phyloP scores from a whole-genome alignment of 2,329 filamentous ascomycete genomes.

The Dactylonectria estremocensis region DNA sequence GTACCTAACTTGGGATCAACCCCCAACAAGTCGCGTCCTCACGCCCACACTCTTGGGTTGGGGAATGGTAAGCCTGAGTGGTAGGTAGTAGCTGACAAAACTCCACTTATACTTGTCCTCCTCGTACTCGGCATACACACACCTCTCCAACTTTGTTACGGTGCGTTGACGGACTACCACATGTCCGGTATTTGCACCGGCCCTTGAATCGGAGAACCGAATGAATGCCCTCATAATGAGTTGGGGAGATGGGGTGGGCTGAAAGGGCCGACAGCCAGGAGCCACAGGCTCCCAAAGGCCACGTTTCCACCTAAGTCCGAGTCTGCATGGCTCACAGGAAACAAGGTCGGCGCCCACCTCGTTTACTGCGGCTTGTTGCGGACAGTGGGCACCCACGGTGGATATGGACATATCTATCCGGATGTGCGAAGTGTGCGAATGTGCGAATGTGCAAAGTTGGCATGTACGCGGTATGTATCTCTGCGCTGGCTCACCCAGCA shows the following conservation, averaged over 20 bases:
- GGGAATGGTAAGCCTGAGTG: conserved; percentile 21
- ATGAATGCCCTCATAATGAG: neutral
- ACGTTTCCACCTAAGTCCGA: conserved; percentile 29
- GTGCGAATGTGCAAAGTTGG: conserved; percentile 10
- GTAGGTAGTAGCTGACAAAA: conserved; percentile 20
- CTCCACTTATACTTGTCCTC: conserved; percentile 15
- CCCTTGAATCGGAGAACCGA: conserved; percentile 12
- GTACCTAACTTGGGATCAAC: neutral
- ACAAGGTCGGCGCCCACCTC: conserved; percentile 8
- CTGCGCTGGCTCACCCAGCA: conserved; percentile 24
- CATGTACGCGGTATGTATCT: conserved; percentile 15
- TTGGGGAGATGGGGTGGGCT: neutral
- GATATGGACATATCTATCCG: conserved; percentile 8
- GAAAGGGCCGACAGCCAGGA: neutral
- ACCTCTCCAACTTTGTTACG: neutral
- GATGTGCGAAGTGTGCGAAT: neutral
- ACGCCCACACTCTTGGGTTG: conserved; percentile 9
- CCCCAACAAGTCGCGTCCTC: conserved; percentile 20
- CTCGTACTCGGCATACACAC: neutral
- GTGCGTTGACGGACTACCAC: neutral
- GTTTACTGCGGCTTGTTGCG: conserved; percentile 11
- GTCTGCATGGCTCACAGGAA: conserved; percentile 23
- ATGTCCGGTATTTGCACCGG: conserved; percentile 17
- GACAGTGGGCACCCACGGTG: conserved; percentile 2
- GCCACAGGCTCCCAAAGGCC: conserved; percentile 16